phyloP scores from a whole-genome alignment of 306 rosid genomes.

The Vicia sativa region DNA sequence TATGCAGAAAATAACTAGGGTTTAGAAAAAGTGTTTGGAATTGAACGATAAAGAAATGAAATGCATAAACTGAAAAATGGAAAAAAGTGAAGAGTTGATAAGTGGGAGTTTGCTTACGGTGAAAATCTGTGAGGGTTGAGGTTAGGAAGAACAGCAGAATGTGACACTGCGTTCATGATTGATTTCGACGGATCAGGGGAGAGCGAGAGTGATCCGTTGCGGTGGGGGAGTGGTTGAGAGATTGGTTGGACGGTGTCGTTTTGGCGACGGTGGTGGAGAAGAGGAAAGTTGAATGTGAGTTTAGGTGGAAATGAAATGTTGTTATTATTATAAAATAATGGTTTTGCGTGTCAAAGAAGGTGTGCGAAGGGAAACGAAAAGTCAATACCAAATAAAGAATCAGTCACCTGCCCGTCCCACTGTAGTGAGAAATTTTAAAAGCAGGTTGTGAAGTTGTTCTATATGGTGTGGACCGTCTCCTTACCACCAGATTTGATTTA shows the following conservation, averaged over 20 bases:
- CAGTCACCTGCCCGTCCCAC: too few relatives aligned
- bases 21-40: background rate
- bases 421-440: too few relatives aligned
- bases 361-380: too few relatives aligned
- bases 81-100: background rate
- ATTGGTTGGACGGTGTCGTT: too few relatives aligned
- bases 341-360: background rate
- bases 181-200: background rate
- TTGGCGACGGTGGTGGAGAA: background rate
- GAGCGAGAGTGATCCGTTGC: background rate
- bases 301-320: background rate
- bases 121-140: background rate
- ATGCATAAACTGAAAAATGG: background rate
- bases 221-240: background rate
- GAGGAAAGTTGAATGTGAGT: background rate
- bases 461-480: too few relatives aligned
- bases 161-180: background rate
- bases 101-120: background rate
- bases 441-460: too few relatives aligned
- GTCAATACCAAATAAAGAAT: too few relatives aligned
- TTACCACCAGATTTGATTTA: too few relatives aligned
- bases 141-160: background rate
- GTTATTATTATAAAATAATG: too few relatives aligned
- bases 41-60: background rate
- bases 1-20: background rate